Conservation (phyloP, 225 moss, liverwort and hornwort species). For the Pseudoscleropodium purum region DNA sequence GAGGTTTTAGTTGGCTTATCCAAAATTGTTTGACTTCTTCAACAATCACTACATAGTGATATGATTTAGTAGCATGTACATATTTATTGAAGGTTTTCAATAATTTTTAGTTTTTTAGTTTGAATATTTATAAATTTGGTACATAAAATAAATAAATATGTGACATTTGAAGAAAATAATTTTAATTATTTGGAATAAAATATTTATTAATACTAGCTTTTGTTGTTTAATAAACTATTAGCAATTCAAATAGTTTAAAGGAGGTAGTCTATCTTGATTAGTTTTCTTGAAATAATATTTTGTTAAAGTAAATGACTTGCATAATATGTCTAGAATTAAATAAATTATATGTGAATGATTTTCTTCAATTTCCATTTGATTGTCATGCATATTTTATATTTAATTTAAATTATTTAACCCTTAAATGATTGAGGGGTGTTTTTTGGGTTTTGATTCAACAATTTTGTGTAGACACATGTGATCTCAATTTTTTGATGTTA, state of each 20-base stretch:
- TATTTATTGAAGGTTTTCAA: too few relatives aligned
- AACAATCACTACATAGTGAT: fast-evolving
- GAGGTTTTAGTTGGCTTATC: neutral
- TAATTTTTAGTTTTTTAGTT: too few relatives aligned
- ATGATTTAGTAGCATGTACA: neutral
- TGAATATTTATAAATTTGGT: too few relatives aligned
- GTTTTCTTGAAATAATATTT: neutral
- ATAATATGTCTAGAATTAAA: neutral
- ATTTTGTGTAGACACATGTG: too few relatives aligned
- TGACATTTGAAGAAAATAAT: too few relatives aligned
- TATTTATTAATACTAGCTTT: neutral
- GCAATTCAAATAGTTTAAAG: neutral
- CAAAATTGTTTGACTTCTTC: too few relatives aligned
- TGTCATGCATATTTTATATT: neutral
- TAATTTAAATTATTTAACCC: neutral
- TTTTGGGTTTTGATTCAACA: too few relatives aligned
- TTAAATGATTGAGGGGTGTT: too few relatives aligned
- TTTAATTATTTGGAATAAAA: too few relatives aligned
- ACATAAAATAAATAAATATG: too few relatives aligned
- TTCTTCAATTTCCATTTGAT: too few relatives aligned
- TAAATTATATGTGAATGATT: neutral
- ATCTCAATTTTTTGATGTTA: too few relatives aligned
- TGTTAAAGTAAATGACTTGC: neutral
- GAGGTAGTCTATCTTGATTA: neutral
- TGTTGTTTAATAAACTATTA: neutral